Base-by-base conservation (phyloP, 129 eudicot species). In the Dittrichia graveolens region DNA sequence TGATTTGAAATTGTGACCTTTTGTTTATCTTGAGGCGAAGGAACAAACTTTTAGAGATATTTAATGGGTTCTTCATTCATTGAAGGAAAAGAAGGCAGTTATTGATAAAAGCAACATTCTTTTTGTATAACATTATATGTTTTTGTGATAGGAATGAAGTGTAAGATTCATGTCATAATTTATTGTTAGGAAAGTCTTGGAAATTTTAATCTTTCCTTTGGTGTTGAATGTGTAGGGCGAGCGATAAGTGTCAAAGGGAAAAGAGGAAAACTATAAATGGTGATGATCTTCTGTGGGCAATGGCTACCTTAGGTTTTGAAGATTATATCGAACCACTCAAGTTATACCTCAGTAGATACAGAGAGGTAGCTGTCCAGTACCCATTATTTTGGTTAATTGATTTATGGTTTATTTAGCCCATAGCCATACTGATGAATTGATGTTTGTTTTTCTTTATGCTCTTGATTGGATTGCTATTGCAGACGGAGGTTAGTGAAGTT, bases 171-270 rank as follows among this genome's bases (percentile, higher is more conserved):
- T 35, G 65, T 13, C 31, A 24, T 61, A 61, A 61, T 18, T 60
- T 18, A 0, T 50, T 50, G 57, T 3, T 24, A 24, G 31, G 31
- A 24, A 24, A 24, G 31, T 24, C 31, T 24, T 24, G 31, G 31
- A 24, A 41, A 38, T 44, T 15, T 56, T 43, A 56, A 15, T 46
- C 50, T 45, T 48, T 69, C 5, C 49, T n/a, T 58, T 73, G 61
- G 60, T 61, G 70, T 71, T 84, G 71, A 65, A 71, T 53, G 41
- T 78, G 41, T 31, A 91, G 97, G 88, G 97, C 97, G 7, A 91
- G 97, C 39, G 97, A 91, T 60, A 91, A 91, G 83, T 91, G 97
- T 73, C 97, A 85, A 84, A 91, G 84, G 59, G 97, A 91, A 78
- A 91, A 91, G 78, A 85, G 97, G 79, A 91, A 91, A 88, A 91